Base-by-base conservation (phyloP, 345 rosid genomes). In the Gossypium herbaceum region DNA sequence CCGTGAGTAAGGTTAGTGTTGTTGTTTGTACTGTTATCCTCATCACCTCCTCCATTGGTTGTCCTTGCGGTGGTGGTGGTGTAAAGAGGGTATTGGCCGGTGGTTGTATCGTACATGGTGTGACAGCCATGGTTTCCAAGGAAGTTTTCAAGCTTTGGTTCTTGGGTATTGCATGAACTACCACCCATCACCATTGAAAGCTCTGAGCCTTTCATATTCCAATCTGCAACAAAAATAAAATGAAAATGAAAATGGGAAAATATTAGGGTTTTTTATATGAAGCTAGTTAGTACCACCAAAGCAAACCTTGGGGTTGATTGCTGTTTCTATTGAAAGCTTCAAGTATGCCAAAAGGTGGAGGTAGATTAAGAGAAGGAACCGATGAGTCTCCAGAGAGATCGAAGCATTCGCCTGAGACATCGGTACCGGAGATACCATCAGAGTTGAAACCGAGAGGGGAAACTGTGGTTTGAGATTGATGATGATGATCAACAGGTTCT, bases 141-240 rank as follows among this genome's bases (percentile, higher is more conserved):
- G 82, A 94, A 94, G 81, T 91, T 89, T 73, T 93, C 97, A 12
- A 91, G 93, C 79, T 93, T 93, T 2, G 93, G 94, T 73, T 51
- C 76, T 65, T 70, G 24, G 75, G 9, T 69, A 74, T 79, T 86
- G 92, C 88, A 82, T 81, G 83, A 82, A 73, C 72, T 29, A 61
- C 65, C 82, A 54, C 66, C 83, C 81, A 79, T 71, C 43, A 79
- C 27, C 84, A 83, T 79, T 13, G 78, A 41, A 39, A 80, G 51
- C 55, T 75, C 83, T 45, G 83, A 69, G 34, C 62, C 77, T 81
- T 87, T 86, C 84, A 84, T 82, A 68, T 82, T 87, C 97, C 95
- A 91, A 69, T 88, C 98, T 91, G 77, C 71, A 52, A 66, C 47
- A 52, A 58, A 73, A 65, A 1, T 34, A 70, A 47, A 56, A 77